These are phyloP conservation scores for Arxiozyma bovina DNA, from an alignment of 1,139 yeast genomes.

Conservation along the genomic window DNA sequence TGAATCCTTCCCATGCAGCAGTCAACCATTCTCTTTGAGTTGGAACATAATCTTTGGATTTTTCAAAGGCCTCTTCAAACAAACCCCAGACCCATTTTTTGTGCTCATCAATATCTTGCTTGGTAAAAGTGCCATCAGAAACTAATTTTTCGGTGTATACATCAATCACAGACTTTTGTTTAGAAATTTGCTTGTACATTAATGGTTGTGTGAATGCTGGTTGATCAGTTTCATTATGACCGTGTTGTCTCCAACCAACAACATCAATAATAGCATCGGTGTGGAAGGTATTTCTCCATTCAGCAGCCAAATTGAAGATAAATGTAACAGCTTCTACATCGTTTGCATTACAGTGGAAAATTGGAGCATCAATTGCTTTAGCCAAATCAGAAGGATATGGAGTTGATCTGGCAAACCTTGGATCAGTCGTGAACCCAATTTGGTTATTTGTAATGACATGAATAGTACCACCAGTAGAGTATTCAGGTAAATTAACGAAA, in stretches of 20 bases:
- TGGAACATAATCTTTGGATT: conserved; percentile 85
- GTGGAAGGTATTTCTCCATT: conserved; percentile 96
- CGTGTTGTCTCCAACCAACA: conserved; percentile 97
- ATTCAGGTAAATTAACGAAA: conserved; percentile 83
- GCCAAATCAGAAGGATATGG: conserved; percentile 98
- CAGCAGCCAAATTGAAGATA: conserved; percentile 93
- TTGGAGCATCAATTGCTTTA: conserved; percentile 92
- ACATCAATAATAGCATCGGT: conserved; percentile 93
- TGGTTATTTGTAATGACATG: conserved; percentile 95
- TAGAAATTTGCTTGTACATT: conserved; percentile 86
- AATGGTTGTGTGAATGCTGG: conserved; percentile 97
- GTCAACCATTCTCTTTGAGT: conserved; percentile 96
- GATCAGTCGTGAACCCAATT: conserved; percentile 98
- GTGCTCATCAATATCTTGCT: conserved; percentile 89
- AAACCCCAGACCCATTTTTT: conserved; percentile 96
- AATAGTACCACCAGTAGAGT: conserved; percentile 96
- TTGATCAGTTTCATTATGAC: conserved; percentile 99
- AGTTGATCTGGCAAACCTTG: conserved; percentile 94
- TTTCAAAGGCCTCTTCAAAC: conserved; percentile 79
- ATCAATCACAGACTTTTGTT: conserved; percentile 82
- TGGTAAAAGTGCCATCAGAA: conserved; percentile 79
- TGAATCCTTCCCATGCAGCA: conserved; percentile 98
- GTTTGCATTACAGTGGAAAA: conserved; percentile 98
- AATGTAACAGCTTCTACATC: conserved; percentile 91
- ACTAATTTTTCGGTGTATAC: conserved; percentile 72